Evolutionary conservation across 441 rosid species (phyloP).

Genomic region (Raphanus hybrid): DNA sequence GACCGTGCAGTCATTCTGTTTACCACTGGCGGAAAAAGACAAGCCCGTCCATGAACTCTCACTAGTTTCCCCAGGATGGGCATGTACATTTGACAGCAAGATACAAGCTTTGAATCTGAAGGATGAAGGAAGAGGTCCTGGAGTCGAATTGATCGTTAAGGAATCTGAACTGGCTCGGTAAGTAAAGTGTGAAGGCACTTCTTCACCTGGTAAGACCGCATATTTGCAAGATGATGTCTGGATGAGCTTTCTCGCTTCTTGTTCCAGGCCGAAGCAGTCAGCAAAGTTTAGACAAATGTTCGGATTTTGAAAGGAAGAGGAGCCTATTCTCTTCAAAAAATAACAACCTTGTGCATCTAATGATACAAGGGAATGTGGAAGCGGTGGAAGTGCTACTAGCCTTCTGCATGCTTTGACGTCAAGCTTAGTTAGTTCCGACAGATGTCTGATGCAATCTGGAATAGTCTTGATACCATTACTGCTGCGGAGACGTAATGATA

Average conservation of each 20-base stretch:
- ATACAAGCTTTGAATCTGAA: background rate
- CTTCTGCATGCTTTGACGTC: background rate
- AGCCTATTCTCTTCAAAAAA: background rate
- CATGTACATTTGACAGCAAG: background rate
- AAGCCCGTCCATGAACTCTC: background rate
- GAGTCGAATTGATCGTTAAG: background rate
- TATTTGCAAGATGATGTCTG: background rate
- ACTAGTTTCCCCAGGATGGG: no score
- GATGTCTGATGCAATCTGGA: constrained; percentile 15
- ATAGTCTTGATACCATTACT: background rate
- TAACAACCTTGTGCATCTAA: background rate
- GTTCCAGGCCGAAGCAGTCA: background rate
- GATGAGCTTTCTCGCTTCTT: background rate
- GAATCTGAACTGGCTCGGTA: background rate
- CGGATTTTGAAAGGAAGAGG: background rate
- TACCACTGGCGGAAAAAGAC: background rate
- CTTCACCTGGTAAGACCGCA: background rate
- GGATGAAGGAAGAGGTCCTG: background rate
- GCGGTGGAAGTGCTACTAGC: constrained; percentile 4
- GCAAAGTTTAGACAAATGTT: background rate
- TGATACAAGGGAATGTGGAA: background rate
- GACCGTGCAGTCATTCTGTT: background rate
- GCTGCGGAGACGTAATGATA: background rate
- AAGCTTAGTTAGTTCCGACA: background rate
- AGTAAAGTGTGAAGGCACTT: background rate